These are phyloP conservation scores for Cladorrhinum sp. DNA, from an alignment of 2,329 filamentous ascomycete species.

Conservation along the genomic window DNA sequence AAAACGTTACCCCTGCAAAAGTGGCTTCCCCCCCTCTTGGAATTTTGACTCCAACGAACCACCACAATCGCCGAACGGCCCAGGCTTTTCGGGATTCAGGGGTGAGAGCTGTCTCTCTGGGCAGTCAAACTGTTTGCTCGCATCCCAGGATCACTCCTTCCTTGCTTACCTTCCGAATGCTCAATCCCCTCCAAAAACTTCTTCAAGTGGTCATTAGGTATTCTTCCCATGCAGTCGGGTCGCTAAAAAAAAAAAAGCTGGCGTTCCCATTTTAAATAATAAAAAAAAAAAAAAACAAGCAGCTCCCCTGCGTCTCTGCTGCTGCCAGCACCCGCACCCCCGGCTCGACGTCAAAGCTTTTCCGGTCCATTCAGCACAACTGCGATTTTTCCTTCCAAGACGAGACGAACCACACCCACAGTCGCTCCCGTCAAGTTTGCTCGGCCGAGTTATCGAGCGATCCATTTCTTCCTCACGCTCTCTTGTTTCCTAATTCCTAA, in stretches of 20 bases:
- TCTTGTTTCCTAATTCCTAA: background rate
- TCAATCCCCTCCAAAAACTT: background rate
- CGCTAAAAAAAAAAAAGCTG: background rate
- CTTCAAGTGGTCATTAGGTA: background rate
- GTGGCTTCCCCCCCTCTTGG: slow-evolving; percentile 3
- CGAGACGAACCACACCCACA: background rate
- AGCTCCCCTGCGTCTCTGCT: background rate
- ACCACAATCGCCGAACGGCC: background rate
- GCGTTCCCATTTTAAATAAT: background rate
- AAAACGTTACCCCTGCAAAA: slow-evolving; percentile 7
- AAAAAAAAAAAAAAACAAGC: background rate
- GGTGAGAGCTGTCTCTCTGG: background rate
- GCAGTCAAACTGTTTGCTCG: background rate
- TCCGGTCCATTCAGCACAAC: background rate
- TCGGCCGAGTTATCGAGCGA: background rate
- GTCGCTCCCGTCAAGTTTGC: background rate
- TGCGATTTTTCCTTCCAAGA: background rate
- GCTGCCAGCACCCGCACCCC: background rate
- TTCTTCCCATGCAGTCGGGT: background rate
- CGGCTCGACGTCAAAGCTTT: background rate
- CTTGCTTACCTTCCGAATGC: background rate
- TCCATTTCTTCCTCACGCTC: background rate
- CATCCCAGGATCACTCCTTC: background rate
- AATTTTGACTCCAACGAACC: slow-evolving; percentile 1
- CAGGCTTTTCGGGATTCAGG: slow-evolving; percentile 5